These are phyloP conservation scores for Allantophomopsis lycopodina DNA, from an alignment of 2,329 filamentous ascomycete species.

Conservation along the genomic window DNA sequence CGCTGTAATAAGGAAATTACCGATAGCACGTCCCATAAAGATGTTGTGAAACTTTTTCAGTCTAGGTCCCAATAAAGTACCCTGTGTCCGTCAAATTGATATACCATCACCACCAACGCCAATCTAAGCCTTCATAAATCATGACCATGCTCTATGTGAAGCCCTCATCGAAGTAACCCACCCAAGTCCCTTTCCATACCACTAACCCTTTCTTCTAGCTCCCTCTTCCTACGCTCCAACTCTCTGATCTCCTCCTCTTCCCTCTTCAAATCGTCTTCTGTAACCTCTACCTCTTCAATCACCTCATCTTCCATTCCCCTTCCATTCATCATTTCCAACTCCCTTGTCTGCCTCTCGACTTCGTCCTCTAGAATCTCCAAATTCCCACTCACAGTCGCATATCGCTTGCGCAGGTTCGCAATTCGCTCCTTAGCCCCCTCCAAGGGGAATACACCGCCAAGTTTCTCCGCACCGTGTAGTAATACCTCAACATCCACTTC, in stretches of 20 bases:
- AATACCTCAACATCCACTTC: constrained; percentile 81
- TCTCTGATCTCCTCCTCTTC: constrained; percentile 57
- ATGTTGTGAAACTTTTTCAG: too few species aligned
- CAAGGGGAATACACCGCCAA: constrained; percentile 77
- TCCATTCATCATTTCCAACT: constrained; percentile 61
- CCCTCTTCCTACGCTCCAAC: constrained; percentile 47
- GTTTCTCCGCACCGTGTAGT: constrained; percentile 75
- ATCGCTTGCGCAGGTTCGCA: constrained; percentile 52
- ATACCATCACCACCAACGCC: too few species aligned
- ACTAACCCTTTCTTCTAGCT: constrained; percentile 47
- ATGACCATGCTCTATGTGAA: too few species aligned
- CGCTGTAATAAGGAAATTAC: too few species aligned
- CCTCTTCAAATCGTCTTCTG: constrained; percentile 51
- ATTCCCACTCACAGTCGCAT: constrained; percentile 59
- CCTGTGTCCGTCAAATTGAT: too few species aligned
- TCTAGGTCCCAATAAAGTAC: too few species aligned
- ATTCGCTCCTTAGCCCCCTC: constrained; percentile 70
- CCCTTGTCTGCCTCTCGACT: constrained; percentile 62
- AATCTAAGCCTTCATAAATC: too few species aligned
- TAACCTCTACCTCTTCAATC: constrained; percentile 28
- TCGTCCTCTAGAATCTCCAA: constrained; percentile 68
- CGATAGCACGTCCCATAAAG: too few species aligned
- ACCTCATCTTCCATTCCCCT: constrained; percentile 39
- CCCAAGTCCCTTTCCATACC: constrained; percentile 58
- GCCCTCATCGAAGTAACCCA: constrained; percentile 26